Evolutionary conservation across 2,329 filamentous ascomycete genomes (phyloP), one percentile per base, ranked within the genome.

Genomic region (Gliomastix tumulicola): DNA sequence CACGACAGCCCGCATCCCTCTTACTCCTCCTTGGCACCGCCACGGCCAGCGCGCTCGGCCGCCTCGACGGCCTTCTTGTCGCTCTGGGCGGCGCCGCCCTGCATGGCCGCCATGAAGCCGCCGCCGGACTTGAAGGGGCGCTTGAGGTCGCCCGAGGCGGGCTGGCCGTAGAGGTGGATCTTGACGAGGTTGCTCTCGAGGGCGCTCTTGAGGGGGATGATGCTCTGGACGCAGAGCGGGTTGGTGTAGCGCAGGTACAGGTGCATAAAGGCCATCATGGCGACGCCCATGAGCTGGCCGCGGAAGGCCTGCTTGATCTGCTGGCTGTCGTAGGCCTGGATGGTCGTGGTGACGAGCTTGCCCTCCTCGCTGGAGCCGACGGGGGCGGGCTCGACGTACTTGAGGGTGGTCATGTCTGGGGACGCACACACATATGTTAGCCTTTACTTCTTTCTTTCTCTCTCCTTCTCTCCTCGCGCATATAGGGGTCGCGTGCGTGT

Each of bases 221-320:
- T 95, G 62, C 85, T 94, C 79, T 98, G 92, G 70, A 98, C 95
- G 55, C 96, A 73, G 35, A 98, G 85, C 30, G 92, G 92, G 80
- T 97, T 98, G 70, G 89, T 97, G 82, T 97, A 98, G 65, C 96
- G 89, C 76, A 98, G 85, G 81, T 97, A 98, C 44, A 98, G 49
- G 71, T 98, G 92, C 90, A 98, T 97, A 57, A 96, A 86, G 44
- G 66, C 80, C 90, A 98, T 97, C 89, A 98, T 98, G 62, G 77
- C 89, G 41, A 98, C 74, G 42, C 92, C 92, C 86, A 95, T 97
- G 54, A 94, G 68, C 70, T 97, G 90, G 46, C 82, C 77, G 65
- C 92, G 92, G 76, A 90, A 87, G 48, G 88, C 75, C 46, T 77
- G 71, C 67, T 84, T 84, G 58, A 97, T 76, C 71, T 97, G 90